These are phyloP conservation scores for Thielaviopsis punctulata DNA, from an alignment of 2,329 filamentous ascomycete species.

Conservation along the genomic window DNA sequence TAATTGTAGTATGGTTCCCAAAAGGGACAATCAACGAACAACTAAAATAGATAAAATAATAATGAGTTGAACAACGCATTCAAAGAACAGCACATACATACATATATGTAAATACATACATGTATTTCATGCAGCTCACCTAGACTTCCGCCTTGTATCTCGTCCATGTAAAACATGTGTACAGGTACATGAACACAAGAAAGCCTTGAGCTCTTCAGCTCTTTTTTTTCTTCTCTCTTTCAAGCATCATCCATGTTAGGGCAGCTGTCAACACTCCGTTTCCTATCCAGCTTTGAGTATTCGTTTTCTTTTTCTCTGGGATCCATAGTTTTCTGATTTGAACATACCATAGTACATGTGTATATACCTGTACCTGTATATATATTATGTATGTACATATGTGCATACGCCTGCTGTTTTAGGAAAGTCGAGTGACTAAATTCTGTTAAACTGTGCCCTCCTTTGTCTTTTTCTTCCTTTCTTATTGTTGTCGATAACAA, in stretches of 20 bases:
- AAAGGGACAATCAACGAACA: too few species aligned
- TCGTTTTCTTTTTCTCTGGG: not conserved
- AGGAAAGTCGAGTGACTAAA: not conserved
- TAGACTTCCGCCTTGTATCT: not conserved
- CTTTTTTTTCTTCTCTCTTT: not conserved
- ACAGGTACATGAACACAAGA: not conserved
- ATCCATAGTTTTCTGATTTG: too few species aligned
- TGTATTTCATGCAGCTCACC: too few species aligned
- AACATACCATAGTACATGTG: not conserved
- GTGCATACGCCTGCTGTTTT: not conserved
- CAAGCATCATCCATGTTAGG: not conserved
- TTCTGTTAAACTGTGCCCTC: not conserved
- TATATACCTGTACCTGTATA: not conserved
- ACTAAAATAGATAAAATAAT: too few species aligned
- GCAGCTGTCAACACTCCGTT: not conserved
- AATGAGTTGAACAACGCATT: too few species aligned
- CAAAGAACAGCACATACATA: too few species aligned
- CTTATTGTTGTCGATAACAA: too few species aligned
- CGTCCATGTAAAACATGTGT: too few species aligned
- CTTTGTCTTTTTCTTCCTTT: not conserved
- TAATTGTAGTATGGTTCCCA: too few species aligned
- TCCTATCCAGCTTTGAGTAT: not conserved
- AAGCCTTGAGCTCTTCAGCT: not conserved
- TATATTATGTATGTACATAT: not conserved
- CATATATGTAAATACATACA: too few species aligned